These are phyloP conservation scores for Citrus mangshanensis DNA, from an alignment of 345 rosid species.

Conservation along the genomic window DNA sequence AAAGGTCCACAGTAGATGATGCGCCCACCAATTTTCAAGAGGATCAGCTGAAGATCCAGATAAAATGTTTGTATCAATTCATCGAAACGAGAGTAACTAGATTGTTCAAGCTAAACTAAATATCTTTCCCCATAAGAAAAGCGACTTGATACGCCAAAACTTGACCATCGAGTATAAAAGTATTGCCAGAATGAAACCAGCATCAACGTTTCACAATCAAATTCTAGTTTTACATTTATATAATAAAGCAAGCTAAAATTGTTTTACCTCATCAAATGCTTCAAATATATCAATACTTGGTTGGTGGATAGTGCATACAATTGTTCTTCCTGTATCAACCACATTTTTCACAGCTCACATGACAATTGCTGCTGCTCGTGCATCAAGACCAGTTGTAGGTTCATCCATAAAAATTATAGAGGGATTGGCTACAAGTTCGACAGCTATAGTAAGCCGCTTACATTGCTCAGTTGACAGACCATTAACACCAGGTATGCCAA, in stretches of 20 bases:
- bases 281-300: slow-evolving; percentile 87
- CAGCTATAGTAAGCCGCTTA: slow-evolving; percentile 70
- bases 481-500: slow-evolving; percentile 53
- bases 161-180: neutral
- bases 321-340: slow-evolving; percentile 73
- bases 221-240: neutral
- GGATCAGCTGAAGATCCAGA: slow-evolving; percentile 47
- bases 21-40: slow-evolving; percentile 70
- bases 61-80: too few relatives aligned
- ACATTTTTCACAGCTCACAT: slow-evolving; percentile 82
- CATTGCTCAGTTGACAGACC: slow-evolving; percentile 87
- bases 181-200: neutral
- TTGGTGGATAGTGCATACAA: slow-evolving; percentile 83
- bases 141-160: neutral
- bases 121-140: too few relatives aligned
- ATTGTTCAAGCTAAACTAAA: too few relatives aligned
- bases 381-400: slow-evolving; percentile 86
- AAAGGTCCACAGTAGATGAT: slow-evolving; percentile 66
- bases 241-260: neutral
- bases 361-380: slow-evolving; percentile 83
- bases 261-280: slow-evolving; percentile 74
- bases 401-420: slow-evolving; percentile 86
- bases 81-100: too few relatives aligned
- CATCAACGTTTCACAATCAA: neutral
- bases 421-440: slow-evolving; percentile 83